Evolutionary conservation across 2,329 filamentous ascomycete species (phyloP).

Genomic region (Zasmidium cellare): DNA sequence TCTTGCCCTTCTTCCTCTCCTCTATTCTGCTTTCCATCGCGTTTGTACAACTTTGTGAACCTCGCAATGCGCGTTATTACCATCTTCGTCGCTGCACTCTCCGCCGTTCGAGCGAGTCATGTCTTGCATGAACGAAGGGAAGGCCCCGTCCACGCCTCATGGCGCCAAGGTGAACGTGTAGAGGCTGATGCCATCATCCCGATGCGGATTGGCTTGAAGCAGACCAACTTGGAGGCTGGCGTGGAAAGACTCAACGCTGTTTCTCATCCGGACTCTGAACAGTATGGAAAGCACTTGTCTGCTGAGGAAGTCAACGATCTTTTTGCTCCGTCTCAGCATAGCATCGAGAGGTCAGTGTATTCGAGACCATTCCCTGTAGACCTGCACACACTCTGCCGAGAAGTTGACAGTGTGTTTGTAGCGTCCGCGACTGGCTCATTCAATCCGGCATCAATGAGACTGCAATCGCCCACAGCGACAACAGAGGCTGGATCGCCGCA

Average conservation of each 20-base stretch:
- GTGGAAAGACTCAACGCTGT: slow-evolving; percentile 34
- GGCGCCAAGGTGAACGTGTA: slow-evolving; percentile 39
- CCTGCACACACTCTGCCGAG: not conserved
- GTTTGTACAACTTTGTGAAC: no score
- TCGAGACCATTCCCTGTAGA: no score
- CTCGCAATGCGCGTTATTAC: no score
- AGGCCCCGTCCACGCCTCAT: slow-evolving; percentile 14
- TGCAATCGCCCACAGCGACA: slow-evolving; percentile 52
- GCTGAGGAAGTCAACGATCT: slow-evolving; percentile 40
- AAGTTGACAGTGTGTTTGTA: slow-evolving; percentile 26
- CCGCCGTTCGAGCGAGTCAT: slow-evolving; percentile 4
- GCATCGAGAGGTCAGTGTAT: slow-evolving; percentile 25
- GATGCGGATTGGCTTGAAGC: slow-evolving; percentile 25
- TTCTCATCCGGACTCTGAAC: slow-evolving; percentile 32
- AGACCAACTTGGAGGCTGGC: slow-evolving; percentile 23
- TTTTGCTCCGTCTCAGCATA: slow-evolving; percentile 39
- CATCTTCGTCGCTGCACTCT: no score
- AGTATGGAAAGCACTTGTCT: slow-evolving; percentile 38
- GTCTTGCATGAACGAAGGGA: slow-evolving; percentile 22
- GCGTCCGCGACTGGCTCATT: slow-evolving; percentile 57
- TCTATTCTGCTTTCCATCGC: no score
- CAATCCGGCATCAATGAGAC: slow-evolving; percentile 51
- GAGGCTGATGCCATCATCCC: slow-evolving; percentile 34
- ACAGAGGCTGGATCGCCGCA: slow-evolving; percentile 45
- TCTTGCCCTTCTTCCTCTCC: no score